phyloP scores from a whole-genome alignment of 306 rosid species.

The Acacia melanoxylon region DNA sequence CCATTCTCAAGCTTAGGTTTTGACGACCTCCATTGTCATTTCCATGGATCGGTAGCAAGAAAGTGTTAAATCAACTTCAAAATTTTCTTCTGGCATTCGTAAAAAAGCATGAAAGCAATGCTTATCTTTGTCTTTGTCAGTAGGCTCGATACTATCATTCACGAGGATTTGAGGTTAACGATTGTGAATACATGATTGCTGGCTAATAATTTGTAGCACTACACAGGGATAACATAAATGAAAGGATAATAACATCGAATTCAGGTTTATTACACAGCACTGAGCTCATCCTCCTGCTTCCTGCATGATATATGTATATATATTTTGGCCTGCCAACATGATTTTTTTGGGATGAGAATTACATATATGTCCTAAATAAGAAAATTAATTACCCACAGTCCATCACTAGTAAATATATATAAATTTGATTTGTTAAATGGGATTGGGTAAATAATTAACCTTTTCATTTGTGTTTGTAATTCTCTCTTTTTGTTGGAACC shows the following conservation, averaged over 20 bases:
- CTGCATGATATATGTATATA: background rate
- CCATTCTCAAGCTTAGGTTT: slow-evolving; percentile 3
- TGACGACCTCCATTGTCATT: background rate
- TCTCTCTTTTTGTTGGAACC: background rate
- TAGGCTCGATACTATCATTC: slow-evolving; percentile 4
- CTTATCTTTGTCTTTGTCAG: background rate
- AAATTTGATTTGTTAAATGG: no score
- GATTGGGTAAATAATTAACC: no score
- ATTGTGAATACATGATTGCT: background rate
- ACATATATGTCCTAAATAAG: no score
- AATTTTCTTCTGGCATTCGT: slow-evolving; percentile 27
- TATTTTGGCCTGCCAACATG: no score
- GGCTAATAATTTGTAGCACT: background rate
- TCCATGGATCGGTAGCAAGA: background rate
- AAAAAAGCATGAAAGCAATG: slow-evolving; percentile 17
- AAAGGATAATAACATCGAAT: no score
- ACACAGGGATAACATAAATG: background rate
- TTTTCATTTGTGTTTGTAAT: no score
- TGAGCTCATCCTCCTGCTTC: slow-evolving; percentile 7
- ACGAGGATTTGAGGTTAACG: background rate
- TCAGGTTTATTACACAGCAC: no score
- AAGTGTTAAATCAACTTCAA: background rate
- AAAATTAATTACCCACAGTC: no score
- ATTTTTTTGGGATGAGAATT: no score
- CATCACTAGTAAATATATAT: no score